Percentiles rank a stretch among this genome's conserved stretches.
Conservation (phyloP, 768 basidiomycete genomes). For the Collybiopsis confluens region DNA sequence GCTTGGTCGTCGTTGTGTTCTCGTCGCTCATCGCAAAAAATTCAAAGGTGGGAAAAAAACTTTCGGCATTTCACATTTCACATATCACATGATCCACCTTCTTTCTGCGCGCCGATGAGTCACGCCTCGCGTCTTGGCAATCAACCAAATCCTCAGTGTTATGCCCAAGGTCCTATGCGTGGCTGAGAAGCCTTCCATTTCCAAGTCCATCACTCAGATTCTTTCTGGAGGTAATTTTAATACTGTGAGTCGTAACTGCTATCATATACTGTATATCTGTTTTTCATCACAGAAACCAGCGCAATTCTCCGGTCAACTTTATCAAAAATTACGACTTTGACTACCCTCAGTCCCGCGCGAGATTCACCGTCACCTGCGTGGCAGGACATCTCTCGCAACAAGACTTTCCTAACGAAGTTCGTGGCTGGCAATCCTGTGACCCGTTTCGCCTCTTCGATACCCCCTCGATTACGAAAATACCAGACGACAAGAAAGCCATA, state of each 20-base stretch:
- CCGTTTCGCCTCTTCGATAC: constrained; percentile 89
- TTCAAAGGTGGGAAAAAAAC: not conserved
- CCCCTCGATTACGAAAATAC: constrained; percentile 55
- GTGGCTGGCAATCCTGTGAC: constrained; percentile 86
- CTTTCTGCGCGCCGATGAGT: not conserved
- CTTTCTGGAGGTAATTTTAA: constrained; percentile 82
- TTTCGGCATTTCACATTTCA: not conserved
- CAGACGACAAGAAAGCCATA: constrained; percentile 64
- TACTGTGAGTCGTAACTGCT: constrained; percentile 51
- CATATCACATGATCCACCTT: not conserved
- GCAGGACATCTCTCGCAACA: constrained; percentile 76
- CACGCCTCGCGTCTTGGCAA: not conserved
- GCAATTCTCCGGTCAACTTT: constrained; percentile 54
- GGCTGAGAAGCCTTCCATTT: constrained; percentile 97
- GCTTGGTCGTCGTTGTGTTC: constrained; percentile 66
- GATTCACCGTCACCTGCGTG: constrained; percentile 89
- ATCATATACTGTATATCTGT: not conserved
- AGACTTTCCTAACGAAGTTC: constrained; percentile 75
- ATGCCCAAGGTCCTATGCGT: constrained; percentile 83
- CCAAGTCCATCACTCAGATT: constrained; percentile 85
- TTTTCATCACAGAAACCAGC: constrained; percentile 37
- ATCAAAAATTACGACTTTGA: constrained; percentile 95
- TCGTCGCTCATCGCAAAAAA: constrained; percentile 32
- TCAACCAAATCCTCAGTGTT: too few relatives aligned
- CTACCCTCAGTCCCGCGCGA: constrained; percentile 75